Conservation (phyloP, 495 filamentous ascomycete genomes). For the Usnea hakonensis region DNA sequence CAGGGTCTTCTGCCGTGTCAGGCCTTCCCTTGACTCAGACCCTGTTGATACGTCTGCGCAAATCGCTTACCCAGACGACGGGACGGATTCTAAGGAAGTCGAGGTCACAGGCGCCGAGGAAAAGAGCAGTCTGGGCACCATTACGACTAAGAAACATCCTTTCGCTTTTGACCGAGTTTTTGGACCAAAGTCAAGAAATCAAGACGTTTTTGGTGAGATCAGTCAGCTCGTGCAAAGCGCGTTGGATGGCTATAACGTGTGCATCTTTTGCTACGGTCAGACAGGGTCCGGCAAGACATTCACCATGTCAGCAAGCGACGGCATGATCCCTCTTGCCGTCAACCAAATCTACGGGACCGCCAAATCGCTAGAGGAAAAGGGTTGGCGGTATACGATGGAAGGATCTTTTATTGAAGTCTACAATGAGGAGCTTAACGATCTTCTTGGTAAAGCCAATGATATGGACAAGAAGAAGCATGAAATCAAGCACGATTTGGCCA, state of each 20-base stretch:
- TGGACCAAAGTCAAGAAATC: slow-evolving; percentile 64
- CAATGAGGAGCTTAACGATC: slow-evolving; percentile 92
- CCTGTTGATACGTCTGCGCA: slow-evolving; percentile 53
- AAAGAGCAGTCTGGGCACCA: slow-evolving; percentile 68
- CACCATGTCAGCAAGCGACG: slow-evolving; percentile 88
- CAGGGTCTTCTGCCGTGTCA: slow-evolving; percentile 92
- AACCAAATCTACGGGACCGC: slow-evolving; percentile 89
- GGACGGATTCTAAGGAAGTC: slow-evolving; percentile 76
- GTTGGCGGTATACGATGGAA: slow-evolving; percentile 90
- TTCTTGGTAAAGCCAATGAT: slow-evolving; percentile 70
- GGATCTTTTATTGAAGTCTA: slow-evolving; percentile 98
- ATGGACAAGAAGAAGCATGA: slow-evolving; percentile 84
- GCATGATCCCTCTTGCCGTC: slow-evolving; percentile 92
- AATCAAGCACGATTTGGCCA: slow-evolving; percentile 76
- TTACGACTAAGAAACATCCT: slow-evolving; percentile 65
- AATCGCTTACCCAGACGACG: slow-evolving; percentile 68
- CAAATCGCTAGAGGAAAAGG: slow-evolving; percentile 72
- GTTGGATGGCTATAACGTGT: slow-evolving; percentile 96
- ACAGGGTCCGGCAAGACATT: slow-evolving; percentile 95
- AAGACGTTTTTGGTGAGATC: slow-evolving; percentile 91
- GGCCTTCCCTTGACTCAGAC: slow-evolving; percentile 59
- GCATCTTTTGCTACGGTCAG: slow-evolving; percentile 98
- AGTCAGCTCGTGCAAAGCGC: slow-evolving; percentile 95
- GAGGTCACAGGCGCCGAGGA: slow-evolving; percentile 76
- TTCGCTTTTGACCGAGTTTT: slow-evolving; percentile 97